phyloP scores from a whole-genome alignment of 2,329 filamentous ascomycete genomes.

The Hypocreales sp. region DNA sequence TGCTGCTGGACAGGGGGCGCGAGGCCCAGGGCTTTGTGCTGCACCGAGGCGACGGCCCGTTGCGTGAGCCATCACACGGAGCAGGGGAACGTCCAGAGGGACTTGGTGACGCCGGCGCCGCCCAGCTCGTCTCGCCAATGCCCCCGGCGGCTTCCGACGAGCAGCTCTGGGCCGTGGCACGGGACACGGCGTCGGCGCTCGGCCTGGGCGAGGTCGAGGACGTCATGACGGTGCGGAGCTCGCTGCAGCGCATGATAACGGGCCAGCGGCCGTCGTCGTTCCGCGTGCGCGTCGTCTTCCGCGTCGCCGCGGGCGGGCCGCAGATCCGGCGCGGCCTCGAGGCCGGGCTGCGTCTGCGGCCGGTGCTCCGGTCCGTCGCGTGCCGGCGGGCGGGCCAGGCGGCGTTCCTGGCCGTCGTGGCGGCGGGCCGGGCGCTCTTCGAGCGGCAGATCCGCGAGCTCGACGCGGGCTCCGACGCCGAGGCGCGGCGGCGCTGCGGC shows the following conservation, averaged over 20 bases:
- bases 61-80: no score
- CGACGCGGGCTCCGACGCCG: slow-evolving; percentile 7
- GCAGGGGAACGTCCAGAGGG: no score
- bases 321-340: slow-evolving; percentile 13
- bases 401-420: slow-evolving; percentile 14
- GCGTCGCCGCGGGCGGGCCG: slow-evolving; percentile 6
- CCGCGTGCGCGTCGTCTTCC: slow-evolving; percentile 16
- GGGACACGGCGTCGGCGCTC: slow-evolving; percentile 2
- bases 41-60: no score
- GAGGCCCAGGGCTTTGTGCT: background rate
- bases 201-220: slow-evolving; percentile 13
- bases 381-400: slow-evolving; percentile 5
- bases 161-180: slow-evolving; percentile 3
- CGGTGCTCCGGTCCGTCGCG: slow-evolving; percentile 15
- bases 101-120: no score
- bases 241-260: slow-evolving; percentile 13
- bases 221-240: slow-evolving; percentile 13
- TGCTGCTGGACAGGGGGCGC: slow-evolving; percentile 6
- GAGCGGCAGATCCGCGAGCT: slow-evolving; percentile 10
- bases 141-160: background rate
- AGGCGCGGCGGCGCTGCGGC: slow-evolving; percentile 7
- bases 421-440: slow-evolving; percentile 8
- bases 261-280: slow-evolving; percentile 19
- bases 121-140: background rate
- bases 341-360: slow-evolving; percentile 10